Conservation (phyloP, 2,329 filamentous ascomycete species). For the Aureobasidium sp. region DNA sequence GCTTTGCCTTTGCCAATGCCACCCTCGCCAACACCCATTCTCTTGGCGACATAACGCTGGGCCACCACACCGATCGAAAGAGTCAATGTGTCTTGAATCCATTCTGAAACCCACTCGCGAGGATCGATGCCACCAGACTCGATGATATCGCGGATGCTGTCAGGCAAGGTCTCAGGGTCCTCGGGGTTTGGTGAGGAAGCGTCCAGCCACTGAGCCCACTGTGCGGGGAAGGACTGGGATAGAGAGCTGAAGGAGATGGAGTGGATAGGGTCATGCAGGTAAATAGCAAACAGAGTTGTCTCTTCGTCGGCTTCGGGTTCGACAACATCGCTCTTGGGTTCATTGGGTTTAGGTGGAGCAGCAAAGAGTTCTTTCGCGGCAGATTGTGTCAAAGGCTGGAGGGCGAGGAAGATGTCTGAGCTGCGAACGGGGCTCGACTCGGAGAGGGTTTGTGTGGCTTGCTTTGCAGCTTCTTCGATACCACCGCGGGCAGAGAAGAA, state of each 20-base stretch:
- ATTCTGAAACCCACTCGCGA: conserved; percentile 93
- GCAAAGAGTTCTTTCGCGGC: conserved; percentile 61
- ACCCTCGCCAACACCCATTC: conserved; percentile 93
- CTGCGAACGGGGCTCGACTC: conserved; percentile 85
- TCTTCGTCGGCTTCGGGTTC: conserved; percentile 50
- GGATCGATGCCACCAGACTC: conserved; percentile 71
- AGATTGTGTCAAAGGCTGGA: conserved; percentile 73
- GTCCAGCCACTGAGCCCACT: conserved; percentile 90
- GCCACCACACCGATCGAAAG: conserved; percentile 79
- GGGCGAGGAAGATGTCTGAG: conserved; percentile 90
- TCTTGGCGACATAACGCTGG: conserved; percentile 85
- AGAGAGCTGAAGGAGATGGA: conserved; percentile 78
- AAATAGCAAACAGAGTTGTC: conserved; percentile 66
- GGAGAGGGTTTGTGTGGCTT: conserved; percentile 70
- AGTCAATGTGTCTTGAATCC: conserved; percentile 81
- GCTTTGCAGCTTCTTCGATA: conserved; percentile 69
- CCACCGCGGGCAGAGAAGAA: conserved; percentile 76
- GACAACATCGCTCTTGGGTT: conserved; percentile 49
- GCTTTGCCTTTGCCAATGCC: conserved; percentile 53
- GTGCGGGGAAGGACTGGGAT: conserved; percentile 73
- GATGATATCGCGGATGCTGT: conserved; percentile 82
- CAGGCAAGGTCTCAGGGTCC: conserved; percentile 54
- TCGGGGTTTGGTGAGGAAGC: conserved; percentile 46
- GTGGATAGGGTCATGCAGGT: conserved; percentile 82
- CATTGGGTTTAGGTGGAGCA: conserved; percentile 32